Percentiles rank a stretch among this genome's conserved stretches.
phyloP scores from a whole-genome alignment of 2,329 filamentous ascomycete genomes.

The Ascocoryne sarcoides region DNA sequence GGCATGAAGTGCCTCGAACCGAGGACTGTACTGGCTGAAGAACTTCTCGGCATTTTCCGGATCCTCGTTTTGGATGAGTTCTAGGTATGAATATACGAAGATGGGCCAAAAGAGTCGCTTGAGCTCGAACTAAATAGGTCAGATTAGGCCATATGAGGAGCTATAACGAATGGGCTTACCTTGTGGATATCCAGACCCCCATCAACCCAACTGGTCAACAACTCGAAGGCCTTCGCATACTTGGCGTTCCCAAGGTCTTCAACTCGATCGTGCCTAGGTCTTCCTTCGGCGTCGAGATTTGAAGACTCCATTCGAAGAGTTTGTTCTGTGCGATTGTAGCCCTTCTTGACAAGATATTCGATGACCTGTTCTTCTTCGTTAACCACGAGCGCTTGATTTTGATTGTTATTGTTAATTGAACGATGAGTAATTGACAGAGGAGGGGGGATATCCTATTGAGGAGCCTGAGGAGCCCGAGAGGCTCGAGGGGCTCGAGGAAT shows the following conservation, averaged over 20 bases:
- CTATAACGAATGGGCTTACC: constrained; percentile 35
- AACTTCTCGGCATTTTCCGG: constrained; percentile 65
- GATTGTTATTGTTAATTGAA: too few species aligned
- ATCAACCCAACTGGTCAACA: constrained; percentile 77
- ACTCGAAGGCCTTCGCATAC: constrained; percentile 65
- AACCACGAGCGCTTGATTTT: constrained; percentile 4
- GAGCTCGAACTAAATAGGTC: constrained; percentile 61
- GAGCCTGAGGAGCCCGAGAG: too few species aligned
- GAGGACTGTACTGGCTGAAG: constrained; percentile 54
- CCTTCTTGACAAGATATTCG: constrained; percentile 92
- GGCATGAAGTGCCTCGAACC: constrained; percentile 69
- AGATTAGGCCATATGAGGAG: constrained; percentile 6
- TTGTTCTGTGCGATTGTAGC: constrained; percentile 86
- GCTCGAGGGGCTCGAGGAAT: too few species aligned
- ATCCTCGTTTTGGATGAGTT: constrained; percentile 65
- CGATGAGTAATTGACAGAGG: too few species aligned
- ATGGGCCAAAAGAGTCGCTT: constrained; percentile 83
- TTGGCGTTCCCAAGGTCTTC: constrained; percentile 68
- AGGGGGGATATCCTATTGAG: too few species aligned
- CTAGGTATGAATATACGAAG: constrained; percentile 87
- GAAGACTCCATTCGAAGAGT: constrained; percentile 87
- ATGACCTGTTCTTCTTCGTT: constrained; percentile 57
- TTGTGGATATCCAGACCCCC: constrained; percentile 93
- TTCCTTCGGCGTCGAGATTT: constrained; percentile 71
- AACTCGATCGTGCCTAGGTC: constrained; percentile 56